Evolutionary conservation across 78 protist species (phyloP).

Genomic region (Dictyostelium brefeldianum): DNA sequence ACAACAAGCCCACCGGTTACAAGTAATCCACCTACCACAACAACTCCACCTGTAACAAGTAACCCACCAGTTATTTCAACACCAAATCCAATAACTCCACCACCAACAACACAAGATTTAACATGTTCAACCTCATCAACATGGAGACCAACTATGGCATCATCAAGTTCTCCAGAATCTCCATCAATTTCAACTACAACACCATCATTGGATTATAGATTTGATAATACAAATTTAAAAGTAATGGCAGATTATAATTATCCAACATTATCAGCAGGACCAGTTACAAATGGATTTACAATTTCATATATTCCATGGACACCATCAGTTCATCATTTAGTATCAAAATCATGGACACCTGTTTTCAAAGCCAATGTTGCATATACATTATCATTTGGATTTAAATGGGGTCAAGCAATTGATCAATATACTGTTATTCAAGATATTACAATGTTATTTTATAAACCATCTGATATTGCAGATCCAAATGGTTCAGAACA

Average conservation of each 20-base stretch:
- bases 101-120: neutral
- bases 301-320: neutral
- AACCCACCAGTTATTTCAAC: slow-evolving; percentile 19
- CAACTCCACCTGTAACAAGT: neutral
- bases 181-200: slow-evolving; percentile 11
- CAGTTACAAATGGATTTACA: slow-evolving; percentile 30
- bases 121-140: slow-evolving; percentile 32
- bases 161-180: slow-evolving; percentile 4
- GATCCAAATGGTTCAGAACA: slow-evolving; percentile 5
- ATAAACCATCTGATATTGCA: neutral
- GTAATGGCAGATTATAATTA: neutral
- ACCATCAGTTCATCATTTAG: slow-evolving; percentile 15
- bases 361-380: neutral
- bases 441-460: neutral
- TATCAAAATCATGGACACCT: slow-evolving; percentile 13
- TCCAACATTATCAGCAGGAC: neutral
- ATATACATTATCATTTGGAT: slow-evolving; percentile 21
- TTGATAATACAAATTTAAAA: neutral
- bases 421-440: neutral
- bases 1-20: neutral
- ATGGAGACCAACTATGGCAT: slow-evolving; percentile 60
- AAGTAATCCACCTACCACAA: neutral
- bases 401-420: neutral
- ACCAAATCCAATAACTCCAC: neutral
- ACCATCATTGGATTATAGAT: neutral